phyloP scores from a whole-genome alignment of 176 grass and related monocot species.

The Saccharum spontaneum region DNA sequence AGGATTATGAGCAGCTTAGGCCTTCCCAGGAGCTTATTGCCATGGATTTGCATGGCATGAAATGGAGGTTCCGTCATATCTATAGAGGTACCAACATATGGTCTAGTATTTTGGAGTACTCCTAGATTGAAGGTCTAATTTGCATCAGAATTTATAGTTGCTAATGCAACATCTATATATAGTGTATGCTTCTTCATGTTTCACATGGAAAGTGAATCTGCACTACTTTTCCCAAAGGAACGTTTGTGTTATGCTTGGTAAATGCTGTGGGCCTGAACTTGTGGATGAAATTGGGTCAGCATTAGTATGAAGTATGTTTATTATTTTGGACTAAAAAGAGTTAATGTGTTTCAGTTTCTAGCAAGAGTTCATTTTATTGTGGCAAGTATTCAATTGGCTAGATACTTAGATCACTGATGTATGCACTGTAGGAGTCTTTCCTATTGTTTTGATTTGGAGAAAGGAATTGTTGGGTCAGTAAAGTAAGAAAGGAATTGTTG shows the following conservation, averaged over 20 bases:
- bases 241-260: background rate
- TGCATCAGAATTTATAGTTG: slow-evolving; percentile 1
- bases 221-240: background rate
- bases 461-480: background rate
- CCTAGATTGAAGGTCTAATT: background rate
- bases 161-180: background rate
- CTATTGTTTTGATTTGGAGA: background rate
- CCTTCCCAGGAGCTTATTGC: slow-evolving; percentile 93
- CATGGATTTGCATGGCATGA: slow-evolving; percentile 76
- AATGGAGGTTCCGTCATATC: slow-evolving; percentile 90
- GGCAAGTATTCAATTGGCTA: background rate
- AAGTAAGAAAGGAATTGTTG: background rate
- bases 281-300: background rate
- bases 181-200: background rate
- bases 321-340: background rate
- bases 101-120: background rate
- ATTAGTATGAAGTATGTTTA: background rate
- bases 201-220: background rate
- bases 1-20: slow-evolving; percentile 85
- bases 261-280: background rate
- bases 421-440: background rate
- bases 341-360: background rate
- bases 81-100: slow-evolving; percentile 70
- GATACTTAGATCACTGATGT: background rate
- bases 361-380: background rate